Evolutionary conservation across 306 rosid genomes (phyloP), one percentile per base, ranked within the genome.

Genomic region (Cicer chorassanicum): DNA sequence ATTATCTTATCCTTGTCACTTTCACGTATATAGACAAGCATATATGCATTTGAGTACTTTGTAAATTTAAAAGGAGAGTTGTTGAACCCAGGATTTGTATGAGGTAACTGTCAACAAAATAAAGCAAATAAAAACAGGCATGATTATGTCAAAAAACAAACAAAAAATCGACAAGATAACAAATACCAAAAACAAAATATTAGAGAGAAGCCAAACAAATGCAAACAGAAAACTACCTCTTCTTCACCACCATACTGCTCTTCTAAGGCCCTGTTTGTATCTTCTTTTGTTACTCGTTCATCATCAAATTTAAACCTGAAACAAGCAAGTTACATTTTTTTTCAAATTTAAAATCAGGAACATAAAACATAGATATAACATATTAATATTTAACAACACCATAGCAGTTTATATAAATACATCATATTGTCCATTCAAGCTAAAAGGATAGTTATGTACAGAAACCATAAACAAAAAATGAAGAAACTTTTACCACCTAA

Each of bases 201-300:
- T 48, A 9, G 19, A 72, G 36, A 67, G 13, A 64, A 7, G 54
- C 53, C 56, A 54, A 43, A 61, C 1, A 53, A 67, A 75, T 66
- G 74, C 21, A 42, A 16, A 54, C 6, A 51, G 44, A 65, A 40
- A 40, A 65, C 24, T 67, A 93, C 98, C 93, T 90, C 97, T 82
- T 93, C 98, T 84, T 93, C 98, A 21, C 98, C 95, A 80, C 98
- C 98, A 63, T 84, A 93, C 74, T 93, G 98, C 88, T 90, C 98
- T 84, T 93, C 98, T 65, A 93, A 82, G 43, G 97, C 98, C 73
- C 93, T 90, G 86, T 89, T 90, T 53, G 67, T 68, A 75, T 90
- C 98, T 82, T 93, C 97, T 82, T 89, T 90, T 24, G 98, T 89
- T 68, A 93, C 95, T 49, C 98, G 97, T 66, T 93, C 98, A 72